A percentile compares a stretch with the other conserved stretches of the same genome.
Conservation (phyloP, 2,329 filamentous ascomycete species). For the Cladorrhinum sp. region DNA sequence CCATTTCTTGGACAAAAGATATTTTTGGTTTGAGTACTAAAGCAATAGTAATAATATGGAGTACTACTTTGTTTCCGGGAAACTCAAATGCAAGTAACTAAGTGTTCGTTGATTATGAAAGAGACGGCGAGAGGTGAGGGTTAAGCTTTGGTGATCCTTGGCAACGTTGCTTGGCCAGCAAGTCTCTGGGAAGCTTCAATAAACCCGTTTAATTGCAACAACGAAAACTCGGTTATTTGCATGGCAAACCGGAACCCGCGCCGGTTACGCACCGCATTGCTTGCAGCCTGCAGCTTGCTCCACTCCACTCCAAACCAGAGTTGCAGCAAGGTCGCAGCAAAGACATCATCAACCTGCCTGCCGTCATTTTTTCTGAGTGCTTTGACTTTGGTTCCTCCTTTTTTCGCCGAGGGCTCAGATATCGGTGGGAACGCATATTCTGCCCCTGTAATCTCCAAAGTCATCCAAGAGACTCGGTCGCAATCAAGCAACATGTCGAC, state of each 20-base stretch:
- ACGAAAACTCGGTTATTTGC: background rate
- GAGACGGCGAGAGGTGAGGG: background rate
- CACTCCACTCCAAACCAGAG: background rate
- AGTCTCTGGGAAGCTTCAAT: background rate
- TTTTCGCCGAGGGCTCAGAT: background rate
- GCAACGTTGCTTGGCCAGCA: slow-evolving; percentile 3
- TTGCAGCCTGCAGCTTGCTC: background rate
- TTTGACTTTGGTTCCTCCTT: background rate
- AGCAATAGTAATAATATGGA: background rate
- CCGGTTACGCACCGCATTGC: background rate
- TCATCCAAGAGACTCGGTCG: background rate
- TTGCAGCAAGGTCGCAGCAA: background rate
- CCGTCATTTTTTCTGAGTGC: background rate
- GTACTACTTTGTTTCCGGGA: background rate
- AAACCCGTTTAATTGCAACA: background rate
- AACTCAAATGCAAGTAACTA: background rate
- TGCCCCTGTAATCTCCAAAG: background rate
- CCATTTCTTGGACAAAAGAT: background rate
- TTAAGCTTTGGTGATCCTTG: slow-evolving; percentile 7
- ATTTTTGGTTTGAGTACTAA: background rate
- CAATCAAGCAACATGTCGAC: slow-evolving; percentile 5
- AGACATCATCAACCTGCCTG: background rate
- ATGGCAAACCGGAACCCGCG: background rate
- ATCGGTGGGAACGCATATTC: background rate
- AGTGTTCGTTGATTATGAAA: background rate